Evolutionary conservation across 1,284 basidiomycete genomes (phyloP).

Genomic region (Thecaphora frezii): DNA sequence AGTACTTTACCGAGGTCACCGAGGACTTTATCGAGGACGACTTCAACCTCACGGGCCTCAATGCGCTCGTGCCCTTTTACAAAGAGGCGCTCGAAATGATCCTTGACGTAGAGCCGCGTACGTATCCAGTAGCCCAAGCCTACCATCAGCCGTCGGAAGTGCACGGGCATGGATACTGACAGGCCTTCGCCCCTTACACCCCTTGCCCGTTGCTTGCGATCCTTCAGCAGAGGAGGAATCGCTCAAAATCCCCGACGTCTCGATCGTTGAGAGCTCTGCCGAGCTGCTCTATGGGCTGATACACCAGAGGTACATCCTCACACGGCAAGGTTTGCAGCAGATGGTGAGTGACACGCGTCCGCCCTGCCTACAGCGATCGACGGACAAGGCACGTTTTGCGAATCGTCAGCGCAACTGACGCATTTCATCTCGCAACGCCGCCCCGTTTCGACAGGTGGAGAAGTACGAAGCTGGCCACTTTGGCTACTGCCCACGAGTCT

Average conservation of each 20-base stretch:
- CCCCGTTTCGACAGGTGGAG: constrained; percentile 87
- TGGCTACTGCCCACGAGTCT: constrained; percentile 92
- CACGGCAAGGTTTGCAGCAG: constrained; percentile 85
- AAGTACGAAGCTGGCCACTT: constrained; percentile 94
- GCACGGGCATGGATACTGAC: too few species aligned
- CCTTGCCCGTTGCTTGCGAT: too few species aligned
- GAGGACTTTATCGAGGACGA: constrained; percentile 99
- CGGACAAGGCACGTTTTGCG: too few species aligned
- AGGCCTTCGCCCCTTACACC: too few species aligned
- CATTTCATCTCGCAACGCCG: too few species aligned
- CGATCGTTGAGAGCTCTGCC: constrained; percentile 95
- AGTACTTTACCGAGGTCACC: constrained; percentile 84
- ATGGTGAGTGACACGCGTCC: constrained; percentile 73
- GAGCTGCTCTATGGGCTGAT: constrained; percentile 96
- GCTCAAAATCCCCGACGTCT: constrained; percentile 77
- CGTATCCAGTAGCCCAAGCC: not conserved
- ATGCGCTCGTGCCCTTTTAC: constrained; percentile 94
- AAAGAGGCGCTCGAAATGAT: constrained; percentile 99
- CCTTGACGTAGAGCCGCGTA: constrained; percentile 88
- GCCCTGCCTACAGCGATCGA: too few species aligned
- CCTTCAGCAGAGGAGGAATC: constrained; percentile 79
- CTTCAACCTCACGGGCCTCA: constrained; percentile 96
- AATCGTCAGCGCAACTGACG: too few species aligned
- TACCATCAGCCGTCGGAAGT: too few species aligned
- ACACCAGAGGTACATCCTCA: constrained; percentile 95